These are phyloP conservation scores for Typha latifolia DNA, from an alignment of 176 grass and related monocot species.

Conservation along the genomic window DNA sequence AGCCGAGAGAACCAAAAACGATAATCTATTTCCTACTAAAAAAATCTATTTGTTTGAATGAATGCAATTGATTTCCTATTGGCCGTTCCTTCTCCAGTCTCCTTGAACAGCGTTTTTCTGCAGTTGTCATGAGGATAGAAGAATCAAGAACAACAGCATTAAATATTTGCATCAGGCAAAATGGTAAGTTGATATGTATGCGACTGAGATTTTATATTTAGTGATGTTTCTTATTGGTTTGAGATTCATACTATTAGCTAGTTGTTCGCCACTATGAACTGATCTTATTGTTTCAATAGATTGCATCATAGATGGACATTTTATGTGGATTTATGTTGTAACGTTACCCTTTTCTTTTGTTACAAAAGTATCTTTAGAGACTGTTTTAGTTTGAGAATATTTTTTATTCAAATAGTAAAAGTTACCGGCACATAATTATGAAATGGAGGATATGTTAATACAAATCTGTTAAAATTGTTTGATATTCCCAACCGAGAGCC, in stretches of 20 bases:
- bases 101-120: constrained; percentile 83
- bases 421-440: no score
- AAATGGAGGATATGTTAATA: no score
- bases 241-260: not conserved
- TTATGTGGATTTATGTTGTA: not conserved
- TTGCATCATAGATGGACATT: not conserved
- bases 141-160: constrained; percentile 94
- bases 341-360: not conserved
- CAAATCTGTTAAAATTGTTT: no score
- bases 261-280: not conserved
- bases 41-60: not conserved
- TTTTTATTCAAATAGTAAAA: no score
- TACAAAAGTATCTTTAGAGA: not conserved
- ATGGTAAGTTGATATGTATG: constrained; percentile 47
- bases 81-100: constrained; percentile 5
- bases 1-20: no score
- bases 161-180: constrained; percentile 96
- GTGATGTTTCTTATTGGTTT: not conserved
- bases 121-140: constrained; percentile 98
- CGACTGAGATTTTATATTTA: not conserved
- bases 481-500: no score
- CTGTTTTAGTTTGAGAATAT: no score
- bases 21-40: no score
- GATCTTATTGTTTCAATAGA: not conserved
- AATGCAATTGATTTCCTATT: not conserved